These are phyloP conservation scores for Xylaria flabelliformis DNA, from an alignment of 495 filamentous ascomycete species.

Conservation along the genomic window DNA sequence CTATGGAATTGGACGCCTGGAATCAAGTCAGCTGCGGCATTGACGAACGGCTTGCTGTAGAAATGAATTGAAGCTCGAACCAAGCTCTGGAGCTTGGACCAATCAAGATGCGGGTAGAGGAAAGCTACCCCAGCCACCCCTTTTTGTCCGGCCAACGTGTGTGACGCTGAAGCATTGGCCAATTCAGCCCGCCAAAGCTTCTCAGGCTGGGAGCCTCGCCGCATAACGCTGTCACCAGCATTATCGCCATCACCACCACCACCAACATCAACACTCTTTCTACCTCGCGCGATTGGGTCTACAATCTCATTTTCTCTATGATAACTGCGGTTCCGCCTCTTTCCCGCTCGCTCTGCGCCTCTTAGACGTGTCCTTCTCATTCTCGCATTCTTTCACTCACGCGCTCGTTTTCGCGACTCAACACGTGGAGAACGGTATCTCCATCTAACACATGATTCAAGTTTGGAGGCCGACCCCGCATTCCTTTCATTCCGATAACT, in stretches of 20 bases:
- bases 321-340: background rate
- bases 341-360: background rate
- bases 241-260: background rate
- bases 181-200: constrained; percentile 17
- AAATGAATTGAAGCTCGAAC: background rate
- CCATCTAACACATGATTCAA: background rate
- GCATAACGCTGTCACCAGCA: background rate
- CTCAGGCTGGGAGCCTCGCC: constrained; percentile 3
- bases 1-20: background rate
- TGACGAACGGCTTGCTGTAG: background rate
- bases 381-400: background rate
- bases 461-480: background rate
- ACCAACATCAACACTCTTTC: background rate
- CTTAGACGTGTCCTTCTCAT: background rate
- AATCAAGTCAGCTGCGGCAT: background rate
- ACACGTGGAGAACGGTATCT: background rate
- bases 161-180: constrained; percentile 15
- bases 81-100: constrained; percentile 1
- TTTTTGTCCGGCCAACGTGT: constrained; percentile 26
- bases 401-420: constrained; percentile 1
- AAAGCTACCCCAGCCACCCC: constrained; percentile 11
- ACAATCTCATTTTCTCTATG: background rate
- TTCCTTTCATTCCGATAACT: background rate
- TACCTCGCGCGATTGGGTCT: background rate
- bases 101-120: background rate